These are phyloP conservation scores for Penicillium sp. DNA, from an alignment of 2,329 filamentous ascomycete species.

Conservation along the genomic window DNA sequence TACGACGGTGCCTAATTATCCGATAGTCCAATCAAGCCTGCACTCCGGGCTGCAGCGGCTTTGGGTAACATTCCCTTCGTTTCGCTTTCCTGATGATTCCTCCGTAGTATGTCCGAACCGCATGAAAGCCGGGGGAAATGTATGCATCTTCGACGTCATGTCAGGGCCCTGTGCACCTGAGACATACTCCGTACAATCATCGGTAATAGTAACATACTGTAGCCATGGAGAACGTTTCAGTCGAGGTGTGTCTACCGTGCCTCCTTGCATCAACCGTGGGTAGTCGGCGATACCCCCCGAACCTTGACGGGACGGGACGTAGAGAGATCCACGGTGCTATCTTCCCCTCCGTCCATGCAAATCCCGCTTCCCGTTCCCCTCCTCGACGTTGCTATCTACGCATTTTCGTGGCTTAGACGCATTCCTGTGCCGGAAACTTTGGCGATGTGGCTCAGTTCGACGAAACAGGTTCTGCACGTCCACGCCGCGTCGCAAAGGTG, in stretches of 20 bases:
- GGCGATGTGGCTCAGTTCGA: conserved; percentile 2
- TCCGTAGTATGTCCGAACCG: conserved; percentile 15
- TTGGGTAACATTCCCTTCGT: conserved; percentile 20
- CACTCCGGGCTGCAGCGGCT: conserved; percentile 5
- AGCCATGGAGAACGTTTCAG: not conserved
- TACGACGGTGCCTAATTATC: conserved; percentile 22
- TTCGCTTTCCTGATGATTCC: conserved; percentile 1
- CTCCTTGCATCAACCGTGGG: conserved; percentile 35
- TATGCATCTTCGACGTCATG: conserved; percentile 14
- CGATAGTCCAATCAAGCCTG: conserved; percentile 12
- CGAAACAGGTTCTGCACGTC: not conserved
- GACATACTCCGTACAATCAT: not conserved
- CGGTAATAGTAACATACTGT: not conserved
- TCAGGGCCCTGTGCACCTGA: conserved; percentile 10
- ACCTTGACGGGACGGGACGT: conserved; percentile 42
- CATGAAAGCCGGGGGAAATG: conserved; percentile 1
- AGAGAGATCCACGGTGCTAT: conserved; percentile 15
- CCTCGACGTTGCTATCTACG: not conserved
- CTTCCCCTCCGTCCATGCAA: not conserved
- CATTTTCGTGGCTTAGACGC: conserved; percentile 1
- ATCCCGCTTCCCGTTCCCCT: not conserved
- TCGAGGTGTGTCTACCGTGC: not conserved
- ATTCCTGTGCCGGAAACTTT: not conserved
- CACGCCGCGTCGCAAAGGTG: not conserved
- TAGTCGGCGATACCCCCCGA: conserved; percentile 31